A percentile compares a stretch with the other conserved stretches of the same genome.
These are phyloP conservation scores for Terana coerulea DNA, from an alignment of 768 basidiomycete species.

Conservation along the genomic window DNA sequence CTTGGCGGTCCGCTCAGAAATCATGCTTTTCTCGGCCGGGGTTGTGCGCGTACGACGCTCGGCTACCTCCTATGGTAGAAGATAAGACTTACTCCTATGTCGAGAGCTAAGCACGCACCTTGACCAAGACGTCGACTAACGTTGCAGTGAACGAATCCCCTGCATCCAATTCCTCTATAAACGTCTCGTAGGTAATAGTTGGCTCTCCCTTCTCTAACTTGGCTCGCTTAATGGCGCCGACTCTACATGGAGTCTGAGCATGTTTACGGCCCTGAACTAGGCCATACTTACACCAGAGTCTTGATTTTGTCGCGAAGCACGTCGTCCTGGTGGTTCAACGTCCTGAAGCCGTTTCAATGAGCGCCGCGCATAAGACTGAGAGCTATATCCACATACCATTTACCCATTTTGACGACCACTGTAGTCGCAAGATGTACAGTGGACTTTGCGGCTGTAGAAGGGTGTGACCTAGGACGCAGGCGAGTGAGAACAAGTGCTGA, in stretches of 20 bases:
- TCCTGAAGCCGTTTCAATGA: slow-evolving; percentile 42
- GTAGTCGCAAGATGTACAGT: slow-evolving; percentile 3
- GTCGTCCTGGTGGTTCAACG: slow-evolving; percentile 66
- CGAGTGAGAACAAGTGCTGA: not conserved
- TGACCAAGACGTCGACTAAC: slow-evolving; percentile 72
- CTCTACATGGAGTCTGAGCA: slow-evolving; percentile 35
- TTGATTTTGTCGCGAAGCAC: slow-evolving; percentile 73
- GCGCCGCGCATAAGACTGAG: slow-evolving; percentile 4
- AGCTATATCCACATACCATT: slow-evolving; percentile 61
- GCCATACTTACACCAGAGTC: slow-evolving; percentile 61
- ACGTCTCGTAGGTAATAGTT: slow-evolving; percentile 66
- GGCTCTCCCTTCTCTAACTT: slow-evolving; percentile 58
- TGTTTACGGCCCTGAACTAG: slow-evolving; percentile 10
- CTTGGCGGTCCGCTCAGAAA: slow-evolving; percentile 65
- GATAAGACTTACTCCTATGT: not conserved
- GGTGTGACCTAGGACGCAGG: slow-evolving; percentile 1
- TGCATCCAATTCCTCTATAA: slow-evolving; percentile 72
- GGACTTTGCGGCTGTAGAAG: not conserved
- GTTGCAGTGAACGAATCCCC: slow-evolving; percentile 81
- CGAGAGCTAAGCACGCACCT: slow-evolving; percentile 42
- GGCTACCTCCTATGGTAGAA: slow-evolving; percentile 63
- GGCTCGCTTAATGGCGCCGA: slow-evolving; percentile 67
- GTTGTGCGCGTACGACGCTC: slow-evolving; percentile 60
- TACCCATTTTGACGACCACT: slow-evolving; percentile 51
- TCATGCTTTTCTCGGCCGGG: slow-evolving; percentile 51